phyloP scores from a whole-genome alignment of 2,329 filamentous ascomycete species.

The Fusarium floridanum region DNA sequence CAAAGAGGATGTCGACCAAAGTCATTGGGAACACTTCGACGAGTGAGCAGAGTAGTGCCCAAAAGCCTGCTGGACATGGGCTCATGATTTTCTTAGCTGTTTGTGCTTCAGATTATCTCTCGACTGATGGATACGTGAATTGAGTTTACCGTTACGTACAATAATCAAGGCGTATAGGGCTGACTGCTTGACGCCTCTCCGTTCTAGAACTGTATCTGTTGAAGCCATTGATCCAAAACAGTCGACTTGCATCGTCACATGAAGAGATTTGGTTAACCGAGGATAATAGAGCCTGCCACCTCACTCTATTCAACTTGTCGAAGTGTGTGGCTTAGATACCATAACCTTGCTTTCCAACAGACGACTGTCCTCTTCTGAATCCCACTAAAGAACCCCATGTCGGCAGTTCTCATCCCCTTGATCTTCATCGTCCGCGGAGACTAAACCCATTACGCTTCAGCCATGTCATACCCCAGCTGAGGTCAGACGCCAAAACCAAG shows the following conservation, averaged over 20 bases:
- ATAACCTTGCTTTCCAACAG: background rate
- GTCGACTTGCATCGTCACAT: background rate
- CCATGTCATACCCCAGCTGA: background rate
- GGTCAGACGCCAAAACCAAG: background rate
- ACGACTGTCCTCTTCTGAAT: background rate
- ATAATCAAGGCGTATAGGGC: background rate
- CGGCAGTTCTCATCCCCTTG: background rate
- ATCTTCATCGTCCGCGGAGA: background rate
- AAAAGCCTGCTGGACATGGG: background rate
- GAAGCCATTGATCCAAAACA: background rate
- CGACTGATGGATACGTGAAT: background rate
- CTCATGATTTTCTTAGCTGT: background rate
- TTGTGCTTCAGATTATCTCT: background rate
- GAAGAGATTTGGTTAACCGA: background rate
- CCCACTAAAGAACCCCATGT: background rate
- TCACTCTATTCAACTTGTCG: background rate
- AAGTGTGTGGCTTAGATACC: background rate
- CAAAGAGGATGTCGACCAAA: background rate
- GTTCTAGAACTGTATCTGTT: background rate
- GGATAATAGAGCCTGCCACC: background rate
- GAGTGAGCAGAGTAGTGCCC: background rate
- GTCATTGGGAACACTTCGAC: background rate
- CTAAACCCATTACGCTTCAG: background rate
- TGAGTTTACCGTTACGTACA: background rate
- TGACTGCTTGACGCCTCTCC: background rate